Percentiles rank a stretch among this genome's conserved stretches.
phyloP scores from a whole-genome alignment of 345 rosid genomes.

The Microthlaspi erraticum region DNA sequence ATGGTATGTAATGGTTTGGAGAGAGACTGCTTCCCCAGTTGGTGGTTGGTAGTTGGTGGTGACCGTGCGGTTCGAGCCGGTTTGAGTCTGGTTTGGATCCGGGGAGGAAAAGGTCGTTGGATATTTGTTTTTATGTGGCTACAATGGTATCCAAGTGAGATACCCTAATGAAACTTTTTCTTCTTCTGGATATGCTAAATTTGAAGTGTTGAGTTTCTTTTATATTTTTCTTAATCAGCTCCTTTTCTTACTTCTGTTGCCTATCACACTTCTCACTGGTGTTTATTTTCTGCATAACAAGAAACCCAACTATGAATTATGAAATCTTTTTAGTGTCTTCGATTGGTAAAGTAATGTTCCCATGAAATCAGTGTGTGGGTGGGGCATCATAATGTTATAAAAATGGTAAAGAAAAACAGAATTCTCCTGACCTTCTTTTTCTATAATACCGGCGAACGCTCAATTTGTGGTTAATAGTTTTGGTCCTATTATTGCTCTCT shows the following conservation, averaged over 20 bases:
- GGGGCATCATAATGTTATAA: too few relatives aligned
- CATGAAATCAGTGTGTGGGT: too few relatives aligned
- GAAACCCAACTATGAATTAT: too few relatives aligned
- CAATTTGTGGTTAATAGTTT: not conserved
- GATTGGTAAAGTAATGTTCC: too few relatives aligned
- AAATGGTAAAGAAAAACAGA: not conserved
- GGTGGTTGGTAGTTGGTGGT: constrained; percentile 27
- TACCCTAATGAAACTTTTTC: constrained; percentile 25
- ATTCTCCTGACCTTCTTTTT: not conserved
- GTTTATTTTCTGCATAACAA: not conserved
- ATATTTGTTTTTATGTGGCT: constrained; percentile 27
- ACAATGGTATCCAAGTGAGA: constrained; percentile 33
- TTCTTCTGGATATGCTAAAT: not conserved
- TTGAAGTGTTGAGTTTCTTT: not conserved
- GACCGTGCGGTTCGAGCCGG: constrained; percentile 31
- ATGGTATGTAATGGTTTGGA: constrained; percentile 54
- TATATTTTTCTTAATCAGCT: too few relatives aligned
- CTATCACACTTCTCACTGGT: not conserved
- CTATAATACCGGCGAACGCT: not conserved
- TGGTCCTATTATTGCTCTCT: too few relatives aligned
- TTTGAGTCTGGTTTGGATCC: constrained; percentile 25
- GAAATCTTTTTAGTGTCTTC: too few relatives aligned
- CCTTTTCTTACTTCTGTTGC: too few relatives aligned
- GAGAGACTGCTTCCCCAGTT: constrained; percentile 27
- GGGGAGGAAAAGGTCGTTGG: constrained; percentile 31